These are phyloP conservation scores for Saposhnikovia divaricata DNA, from an alignment of 129 eudicot genomes.

Conservation along the genomic window DNA sequence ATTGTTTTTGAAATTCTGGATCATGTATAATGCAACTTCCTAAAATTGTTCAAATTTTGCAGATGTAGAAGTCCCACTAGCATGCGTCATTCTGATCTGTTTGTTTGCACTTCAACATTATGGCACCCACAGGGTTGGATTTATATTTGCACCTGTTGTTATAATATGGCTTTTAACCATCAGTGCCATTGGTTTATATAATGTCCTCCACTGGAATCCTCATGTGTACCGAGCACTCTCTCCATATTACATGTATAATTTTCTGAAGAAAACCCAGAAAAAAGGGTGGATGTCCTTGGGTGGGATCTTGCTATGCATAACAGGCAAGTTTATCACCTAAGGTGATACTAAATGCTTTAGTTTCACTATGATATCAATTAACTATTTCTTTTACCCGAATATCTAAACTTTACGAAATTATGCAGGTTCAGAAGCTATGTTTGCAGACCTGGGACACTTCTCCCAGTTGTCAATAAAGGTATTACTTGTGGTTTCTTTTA, in stretches of 20 bases:
- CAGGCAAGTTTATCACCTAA: slow-evolving; percentile 44
- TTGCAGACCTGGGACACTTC: slow-evolving; percentile 98
- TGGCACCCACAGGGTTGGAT: slow-evolving; percentile 95
- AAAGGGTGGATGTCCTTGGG: slow-evolving; percentile 98
- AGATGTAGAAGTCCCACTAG: slow-evolving; percentile 91
- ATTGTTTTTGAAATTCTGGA: background rate
- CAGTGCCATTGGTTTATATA: slow-evolving; percentile 79
- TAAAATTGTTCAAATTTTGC: slow-evolving; percentile 31
- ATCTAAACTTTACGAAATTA: background rate
- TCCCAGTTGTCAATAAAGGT: slow-evolving; percentile 94
- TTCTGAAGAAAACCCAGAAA: slow-evolving; percentile 80
- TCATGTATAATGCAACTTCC: background rate
- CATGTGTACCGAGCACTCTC: slow-evolving; percentile 87
- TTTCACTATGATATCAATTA: background rate
- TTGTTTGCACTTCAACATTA: slow-evolving; percentile 90
- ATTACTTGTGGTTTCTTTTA: background rate
- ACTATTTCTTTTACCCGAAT: background rate
- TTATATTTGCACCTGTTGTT: slow-evolving; percentile 90
- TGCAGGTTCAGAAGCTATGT: slow-evolving; percentile 99
- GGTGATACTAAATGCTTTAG: slow-evolving; percentile 1
- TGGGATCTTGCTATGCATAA: slow-evolving; percentile 85
- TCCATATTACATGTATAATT: slow-evolving; percentile 70
- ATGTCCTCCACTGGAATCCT: slow-evolving; percentile 88
- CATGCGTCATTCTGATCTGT: slow-evolving; percentile 78
- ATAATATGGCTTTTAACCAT: slow-evolving; percentile 81